phyloP scores from a whole-genome alignment of 805 yeast species.

The Sungouiella thailandica region DNA sequence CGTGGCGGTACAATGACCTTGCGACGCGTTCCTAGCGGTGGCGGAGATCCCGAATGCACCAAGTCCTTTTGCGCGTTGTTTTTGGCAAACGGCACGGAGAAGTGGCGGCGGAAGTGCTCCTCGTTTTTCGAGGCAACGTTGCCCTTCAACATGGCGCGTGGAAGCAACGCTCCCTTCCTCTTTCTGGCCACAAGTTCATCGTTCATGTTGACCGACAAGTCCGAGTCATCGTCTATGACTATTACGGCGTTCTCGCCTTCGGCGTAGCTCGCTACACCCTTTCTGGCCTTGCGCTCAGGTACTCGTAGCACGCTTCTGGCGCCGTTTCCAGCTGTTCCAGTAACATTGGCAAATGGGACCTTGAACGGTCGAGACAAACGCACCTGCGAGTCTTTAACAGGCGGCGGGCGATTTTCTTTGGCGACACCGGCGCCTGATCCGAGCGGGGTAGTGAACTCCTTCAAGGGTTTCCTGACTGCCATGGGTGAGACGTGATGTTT shows the following conservation, averaged over 20 bases:
- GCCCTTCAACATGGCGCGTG: constrained; percentile 45
- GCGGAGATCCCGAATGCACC: constrained; percentile 48
- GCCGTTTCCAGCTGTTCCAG: constrained; percentile 4
- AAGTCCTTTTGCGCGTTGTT: constrained; percentile 26
- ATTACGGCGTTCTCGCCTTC: constrained; percentile 7
- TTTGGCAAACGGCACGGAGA: constrained; percentile 56
- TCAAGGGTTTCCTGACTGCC: constrained; percentile 32
- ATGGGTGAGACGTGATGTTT: constrained; percentile 7
- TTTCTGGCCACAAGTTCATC: constrained; percentile 22
- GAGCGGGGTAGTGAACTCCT: constrained; percentile 39
- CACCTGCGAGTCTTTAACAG: constrained; percentile 46
- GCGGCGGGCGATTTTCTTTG: constrained; percentile 49
- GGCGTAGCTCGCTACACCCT: constrained; percentile 31
- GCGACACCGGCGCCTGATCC: constrained; percentile 71
- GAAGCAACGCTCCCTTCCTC: constrained; percentile 56
- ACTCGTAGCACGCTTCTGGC: constrained; percentile 8
- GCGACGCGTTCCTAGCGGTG: constrained; percentile 79
- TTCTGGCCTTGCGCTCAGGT: constrained; percentile 25
- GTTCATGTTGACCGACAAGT: constrained; percentile 29
- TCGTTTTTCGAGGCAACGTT: constrained; percentile 31
- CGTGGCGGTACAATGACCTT: constrained; percentile 71
- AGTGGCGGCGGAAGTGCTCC: constrained; percentile 38
- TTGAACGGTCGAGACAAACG: constrained; percentile 63
- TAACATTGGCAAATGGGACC: constrained; percentile 47
- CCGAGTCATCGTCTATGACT: constrained; percentile 17